Evolutionary conservation across 805 yeast species (phyloP).

Genomic region (Debaryomyces maramus): DNA sequence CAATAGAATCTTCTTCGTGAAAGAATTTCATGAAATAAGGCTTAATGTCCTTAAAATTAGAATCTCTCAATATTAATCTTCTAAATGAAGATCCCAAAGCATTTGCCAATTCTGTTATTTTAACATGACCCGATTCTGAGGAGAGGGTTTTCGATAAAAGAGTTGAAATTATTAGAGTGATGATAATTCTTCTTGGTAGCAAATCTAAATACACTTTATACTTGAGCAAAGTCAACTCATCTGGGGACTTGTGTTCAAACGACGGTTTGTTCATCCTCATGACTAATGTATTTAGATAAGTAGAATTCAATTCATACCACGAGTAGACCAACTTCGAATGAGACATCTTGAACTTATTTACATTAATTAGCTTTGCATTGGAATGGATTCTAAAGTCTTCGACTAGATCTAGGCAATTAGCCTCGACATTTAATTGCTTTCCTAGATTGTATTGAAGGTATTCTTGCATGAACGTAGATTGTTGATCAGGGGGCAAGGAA

Average conservation of each 20-base stretch:
- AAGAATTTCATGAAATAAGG: slow-evolving; percentile 13
- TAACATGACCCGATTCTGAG: slow-evolving; percentile 15
- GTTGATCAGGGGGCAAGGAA: slow-evolving; percentile 9
- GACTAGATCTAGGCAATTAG: slow-evolving; percentile 16
- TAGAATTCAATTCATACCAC: slow-evolving; percentile 13
- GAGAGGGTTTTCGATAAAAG: slow-evolving; percentile 20
- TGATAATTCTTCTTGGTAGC: slow-evolving; percentile 14
- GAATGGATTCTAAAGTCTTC: slow-evolving; percentile 11
- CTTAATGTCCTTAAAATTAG: slow-evolving; percentile 8
- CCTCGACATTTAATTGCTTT: slow-evolving; percentile 33
- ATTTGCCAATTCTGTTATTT: slow-evolving; percentile 17
- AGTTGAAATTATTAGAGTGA: slow-evolving; percentile 18
- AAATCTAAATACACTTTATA: slow-evolving; percentile 16
- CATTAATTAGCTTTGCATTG: slow-evolving; percentile 1
- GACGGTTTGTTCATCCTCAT: neutral
- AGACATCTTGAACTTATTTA: slow-evolving; percentile 7
- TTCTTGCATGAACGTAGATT: slow-evolving; percentile 19
- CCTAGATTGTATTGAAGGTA: slow-evolving; percentile 23
- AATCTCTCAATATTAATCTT: slow-evolving; percentile 11
- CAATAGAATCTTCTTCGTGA: slow-evolving; percentile 18
- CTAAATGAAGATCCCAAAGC: slow-evolving; percentile 12
- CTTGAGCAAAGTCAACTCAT: slow-evolving; percentile 8
- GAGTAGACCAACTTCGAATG: slow-evolving; percentile 12
- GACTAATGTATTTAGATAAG: neutral
- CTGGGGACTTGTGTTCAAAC: neutral